Evolutionary conservation across 179 eudicot genomes (phyloP).

Genomic region (Beta corolliflora): DNA sequence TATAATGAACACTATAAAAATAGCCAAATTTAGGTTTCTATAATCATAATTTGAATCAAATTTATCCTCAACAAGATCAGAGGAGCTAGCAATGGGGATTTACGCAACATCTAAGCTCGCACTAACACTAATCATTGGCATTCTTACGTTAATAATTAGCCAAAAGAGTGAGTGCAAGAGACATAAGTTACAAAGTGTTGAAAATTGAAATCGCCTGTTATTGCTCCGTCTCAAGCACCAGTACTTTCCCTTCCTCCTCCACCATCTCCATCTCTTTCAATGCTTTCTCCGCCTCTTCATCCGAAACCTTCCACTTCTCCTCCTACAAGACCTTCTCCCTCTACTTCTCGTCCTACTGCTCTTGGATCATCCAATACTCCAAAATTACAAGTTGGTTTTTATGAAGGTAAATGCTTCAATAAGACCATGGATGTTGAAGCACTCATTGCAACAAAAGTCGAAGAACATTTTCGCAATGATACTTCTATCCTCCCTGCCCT

Average conservation of each 20-base stretch:
- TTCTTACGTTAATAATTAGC: background rate
- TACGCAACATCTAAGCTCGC: background rate
- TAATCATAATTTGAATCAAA: background rate
- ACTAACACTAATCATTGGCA: background rate
- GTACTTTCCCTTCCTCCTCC: background rate
- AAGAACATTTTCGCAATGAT: background rate
- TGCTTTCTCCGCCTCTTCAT: background rate
- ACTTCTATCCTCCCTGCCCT: slow-evolving; percentile 17
- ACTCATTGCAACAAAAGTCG: slow-evolving; percentile 10
- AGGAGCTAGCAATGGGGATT: background rate
- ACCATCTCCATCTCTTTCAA: background rate
- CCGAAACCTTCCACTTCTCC: background rate
- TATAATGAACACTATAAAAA: background rate
- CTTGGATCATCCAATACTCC: background rate
- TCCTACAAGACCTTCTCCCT: background rate
- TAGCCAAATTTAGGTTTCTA: background rate
- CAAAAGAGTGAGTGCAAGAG: slow-evolving; percentile 1
- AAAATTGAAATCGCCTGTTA: background rate
- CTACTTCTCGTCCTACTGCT: background rate
- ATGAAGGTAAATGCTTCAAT: slow-evolving; percentile 16
- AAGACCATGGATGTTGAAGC: slow-evolving; percentile 17
- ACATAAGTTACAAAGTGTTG: background rate
- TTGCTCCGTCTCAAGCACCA: background rate
- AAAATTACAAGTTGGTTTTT: slow-evolving; percentile 20
- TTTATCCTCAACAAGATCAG: background rate